Base-by-base conservation (phyloP, 2,329 filamentous ascomycete species). In the Pseudopyrenochaeta lycopersici region DNA sequence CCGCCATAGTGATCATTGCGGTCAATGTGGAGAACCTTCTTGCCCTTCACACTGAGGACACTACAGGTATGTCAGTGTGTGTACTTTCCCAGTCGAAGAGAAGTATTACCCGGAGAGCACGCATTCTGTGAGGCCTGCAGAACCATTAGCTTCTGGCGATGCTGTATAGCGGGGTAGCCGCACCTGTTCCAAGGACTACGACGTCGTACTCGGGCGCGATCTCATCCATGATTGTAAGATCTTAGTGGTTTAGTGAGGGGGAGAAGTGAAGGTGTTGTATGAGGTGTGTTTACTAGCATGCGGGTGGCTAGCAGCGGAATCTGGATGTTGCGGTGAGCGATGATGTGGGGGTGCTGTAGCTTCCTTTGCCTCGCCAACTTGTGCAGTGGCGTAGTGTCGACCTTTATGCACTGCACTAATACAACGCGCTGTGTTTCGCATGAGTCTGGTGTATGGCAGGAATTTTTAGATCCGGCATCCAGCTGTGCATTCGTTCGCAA, bases 21-120 rank as follows among this genome's bases (percentile, higher is more conserved):
- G 82, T 98, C 95, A 77, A 99, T 97, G 83, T 99, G 95, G 64
- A 99, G 86, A 74, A 99, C 95, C 84, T 98, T 98, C 85, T 96
- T 94, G 78, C 94, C 94, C 85, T 98, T 97, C 72, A 98, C 94
- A 82, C 92, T 97, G 76, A 98, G 83, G 58, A 99, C 93, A 80
- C 93, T 92, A 71, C 63, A 51, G 33, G 29, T 23, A 35, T 43
- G 67, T 70, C 36, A 68, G 63, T 18, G 50, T 17, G 9, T 5
- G 17, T n/a, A 32, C 17, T 46, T 27, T 42, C 31, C 32, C 32
- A 30, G 20, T 14, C 11, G 36, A 39, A 52, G 49, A 18, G 39
- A 31, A 48, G 66, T 63, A 49, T 63, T 90, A 96, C 92, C 94
- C 95, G 76, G 94, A 97, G 69, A 99, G 90, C 76, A 99, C 95